Base-by-base conservation (phyloP, 1,284 basidiomycete species). In the Sphaerobolus stellatus region DNA sequence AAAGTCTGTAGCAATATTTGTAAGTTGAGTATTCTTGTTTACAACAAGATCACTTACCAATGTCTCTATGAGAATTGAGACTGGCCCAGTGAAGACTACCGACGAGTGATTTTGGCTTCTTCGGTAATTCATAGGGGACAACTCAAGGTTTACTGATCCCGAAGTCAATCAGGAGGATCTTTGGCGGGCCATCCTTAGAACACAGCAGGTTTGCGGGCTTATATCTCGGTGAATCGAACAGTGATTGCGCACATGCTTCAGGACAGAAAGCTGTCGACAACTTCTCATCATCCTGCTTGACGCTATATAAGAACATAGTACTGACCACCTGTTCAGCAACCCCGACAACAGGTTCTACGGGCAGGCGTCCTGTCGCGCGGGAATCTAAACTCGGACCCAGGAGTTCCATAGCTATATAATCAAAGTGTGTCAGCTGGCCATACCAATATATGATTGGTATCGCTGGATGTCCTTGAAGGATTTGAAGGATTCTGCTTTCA, bases 31-130 rank as follows among this genome's bases (percentile, higher is more conserved):
- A 36, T 11, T 36, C 11, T 11, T 11, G 18, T 36, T 11, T 36
- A 36, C 18, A 11, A 36, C 18, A 18, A 36, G 18, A 36, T 18
- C 11, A 36, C 81, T 18, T 77, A 82, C 61, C 51, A 18, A 41
- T 18, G 11, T 75, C 82, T 80, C 73, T 80, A 80, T 75, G 81
- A 79, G 58, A 79, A 69, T 71, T 82, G 81, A 22, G 79, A 79
- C 58, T 57, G 28, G 45, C 45, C 27, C 46, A 57, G 18, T 33
- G 8, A 7, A 45, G 22, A 11, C 53, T 49, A 6, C 56, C 56
- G 29, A 57, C 28, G 24, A 50, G n/a, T 52, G 78, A 76, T 70
- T 82, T 79, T 48, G 80, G 72, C 71, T 81, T 81, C 69, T 36
- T 36, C 18, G 33, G 18, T 36, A 11, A 18, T 36, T 11, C 33